Evolutionary conservation across 1,284 basidiomycete species (phyloP).

Genomic region (Tylopilus orsonianus): DNA sequence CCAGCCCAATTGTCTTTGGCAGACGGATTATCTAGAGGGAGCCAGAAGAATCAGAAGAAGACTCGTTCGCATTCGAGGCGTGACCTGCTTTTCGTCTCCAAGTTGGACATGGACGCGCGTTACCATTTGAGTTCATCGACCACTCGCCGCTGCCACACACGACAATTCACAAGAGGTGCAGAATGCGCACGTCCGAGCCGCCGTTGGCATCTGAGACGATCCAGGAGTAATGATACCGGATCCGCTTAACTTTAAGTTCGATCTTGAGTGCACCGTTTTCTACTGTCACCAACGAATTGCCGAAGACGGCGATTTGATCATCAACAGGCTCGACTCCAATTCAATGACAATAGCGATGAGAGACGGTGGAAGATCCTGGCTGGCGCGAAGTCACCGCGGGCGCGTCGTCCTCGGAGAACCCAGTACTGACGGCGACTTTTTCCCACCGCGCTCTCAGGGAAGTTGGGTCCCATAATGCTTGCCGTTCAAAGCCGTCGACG

Average conservation of each 20-base stretch:
- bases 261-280: conserved; percentile 1
- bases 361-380: background rate
- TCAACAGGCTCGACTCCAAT: conserved; percentile 1
- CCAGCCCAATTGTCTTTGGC: conserved; percentile 8
- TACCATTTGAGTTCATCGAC: background rate
- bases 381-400: background rate
- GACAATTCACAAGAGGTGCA: background rate
- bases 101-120: background rate
- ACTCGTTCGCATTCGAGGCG: background rate
- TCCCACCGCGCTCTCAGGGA: conserved; percentile 7
- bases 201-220: conserved; percentile 6
- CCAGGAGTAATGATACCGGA: conserved; percentile 9
- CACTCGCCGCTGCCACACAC: background rate
- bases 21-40: conserved; percentile 11
- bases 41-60: conserved; percentile 4
- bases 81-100: background rate
- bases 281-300: conserved; percentile 2
- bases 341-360: conserved; percentile 8
- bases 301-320: conserved; percentile 8
- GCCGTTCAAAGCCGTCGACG: background rate
- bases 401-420: conserved; percentile 23
- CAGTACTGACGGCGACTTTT: background rate
- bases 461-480: conserved; percentile 4
- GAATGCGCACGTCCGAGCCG: background rate
- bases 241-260: conserved; percentile 7